A percentile compares a stretch with the other conserved stretches of the same genome.
Conservation (phyloP, 257 asterid species). For the Fraxinus excelsior region DNA sequence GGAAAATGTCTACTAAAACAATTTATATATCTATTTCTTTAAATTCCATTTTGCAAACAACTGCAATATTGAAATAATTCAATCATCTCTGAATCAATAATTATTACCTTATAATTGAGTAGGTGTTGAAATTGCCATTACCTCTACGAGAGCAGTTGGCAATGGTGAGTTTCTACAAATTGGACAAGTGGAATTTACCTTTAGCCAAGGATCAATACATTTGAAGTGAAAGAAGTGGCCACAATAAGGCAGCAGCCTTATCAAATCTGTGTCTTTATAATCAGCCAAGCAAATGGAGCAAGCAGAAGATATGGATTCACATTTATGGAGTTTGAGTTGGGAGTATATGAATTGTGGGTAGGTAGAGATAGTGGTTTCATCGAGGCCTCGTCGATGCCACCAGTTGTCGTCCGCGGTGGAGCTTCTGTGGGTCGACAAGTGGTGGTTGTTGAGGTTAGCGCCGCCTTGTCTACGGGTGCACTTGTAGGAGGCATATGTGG, state of each 20-base stretch:
- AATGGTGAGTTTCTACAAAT: conserved; percentile 54
- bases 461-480: conserved; percentile 14
- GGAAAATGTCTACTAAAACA: no score
- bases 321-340: conserved; percentile 31
- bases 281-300: conserved; percentile 67
- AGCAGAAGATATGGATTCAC: conserved; percentile 26
- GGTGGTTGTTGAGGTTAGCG: neutral
- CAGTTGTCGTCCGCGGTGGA: neutral
- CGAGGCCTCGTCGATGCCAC: conserved; percentile 31
- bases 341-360: conserved; percentile 47
- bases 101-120: neutral
- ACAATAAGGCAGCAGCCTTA: conserved; percentile 60
- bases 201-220: conserved; percentile 67
- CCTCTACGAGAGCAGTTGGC: conserved; percentile 21
- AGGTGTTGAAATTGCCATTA: conserved; percentile 1
- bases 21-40: neutral
- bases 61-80: neutral
- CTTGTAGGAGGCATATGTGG: conserved; percentile 37
- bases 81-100: neutral
- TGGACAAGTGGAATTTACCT: conserved; percentile 55
- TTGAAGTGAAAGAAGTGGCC: conserved; percentile 59
- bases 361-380: conserved; percentile 37
- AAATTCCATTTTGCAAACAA: neutral
- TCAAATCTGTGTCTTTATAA: conserved; percentile 52
- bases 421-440: neutral